Conservation (phyloP, 371 early-diverging fungal species). For the Mucor indicus region DNA sequence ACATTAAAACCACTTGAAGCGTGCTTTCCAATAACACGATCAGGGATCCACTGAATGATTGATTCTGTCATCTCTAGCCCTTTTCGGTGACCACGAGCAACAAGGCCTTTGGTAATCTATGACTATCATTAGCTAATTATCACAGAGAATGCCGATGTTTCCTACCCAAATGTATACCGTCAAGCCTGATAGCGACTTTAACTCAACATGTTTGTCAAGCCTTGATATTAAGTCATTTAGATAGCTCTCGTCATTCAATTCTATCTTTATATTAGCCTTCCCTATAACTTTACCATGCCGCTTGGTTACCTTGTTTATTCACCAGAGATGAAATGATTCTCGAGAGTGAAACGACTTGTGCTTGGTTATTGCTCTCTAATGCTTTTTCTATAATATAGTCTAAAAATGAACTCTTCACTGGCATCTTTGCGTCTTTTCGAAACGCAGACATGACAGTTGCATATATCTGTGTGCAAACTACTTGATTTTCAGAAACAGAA, state of each 20-base stretch:
- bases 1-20: constrained; percentile 67
- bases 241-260: neutral
- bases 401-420: constrained; percentile 22
- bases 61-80: constrained; percentile 54
- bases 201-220: neutral
- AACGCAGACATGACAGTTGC: constrained; percentile 2
- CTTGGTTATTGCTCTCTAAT: constrained; percentile 25
- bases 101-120: constrained; percentile 66
- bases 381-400: constrained; percentile 42
- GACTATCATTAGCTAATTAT: neutral
- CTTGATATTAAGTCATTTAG: neutral
- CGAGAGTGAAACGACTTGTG: constrained; percentile 40
- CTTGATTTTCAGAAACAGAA: neutral
- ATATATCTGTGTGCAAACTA: constrained; percentile 8
- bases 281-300: neutral
- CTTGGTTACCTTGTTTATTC: constrained; percentile 57
- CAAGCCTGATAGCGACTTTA: constrained; percentile 17
- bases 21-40: constrained; percentile 37
- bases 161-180: constrained; percentile 32
- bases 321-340: constrained; percentile 52
- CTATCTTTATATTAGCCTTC: neutral
- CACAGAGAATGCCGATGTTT: neutral
- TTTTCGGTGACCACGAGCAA: constrained; percentile 41
- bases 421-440: neutral
- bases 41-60: constrained; percentile 47